These are phyloP conservation scores for Periglandula ipomoeae DNA, from an alignment of 2,329 filamentous ascomycete genomes.

Conservation along the genomic window DNA sequence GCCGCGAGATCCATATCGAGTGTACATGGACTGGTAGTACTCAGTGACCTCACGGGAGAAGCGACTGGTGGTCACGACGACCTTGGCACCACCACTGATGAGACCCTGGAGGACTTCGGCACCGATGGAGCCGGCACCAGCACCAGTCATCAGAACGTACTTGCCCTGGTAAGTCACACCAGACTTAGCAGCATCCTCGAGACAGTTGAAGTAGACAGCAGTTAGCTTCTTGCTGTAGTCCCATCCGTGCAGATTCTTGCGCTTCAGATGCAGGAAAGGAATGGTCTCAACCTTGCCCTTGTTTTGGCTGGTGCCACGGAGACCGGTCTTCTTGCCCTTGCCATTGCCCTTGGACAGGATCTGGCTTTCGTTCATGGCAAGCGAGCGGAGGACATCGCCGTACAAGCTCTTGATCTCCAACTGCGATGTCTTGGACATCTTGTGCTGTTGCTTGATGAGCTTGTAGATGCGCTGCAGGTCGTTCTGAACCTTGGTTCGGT, in stretches of 20 bases:
- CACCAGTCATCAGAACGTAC: conserved; percentile 96
- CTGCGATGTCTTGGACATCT: conserved; percentile 91
- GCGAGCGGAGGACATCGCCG: conserved; percentile 83
- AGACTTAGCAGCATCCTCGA: conserved; percentile 78
- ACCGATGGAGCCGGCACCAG: conserved; percentile 93
- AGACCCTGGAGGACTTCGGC: conserved; percentile 93
- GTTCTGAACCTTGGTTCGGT: conserved; percentile 95
- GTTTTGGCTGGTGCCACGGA: conserved; percentile 45
- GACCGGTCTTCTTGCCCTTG: conserved; percentile 47
- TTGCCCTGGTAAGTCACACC: conserved; percentile 92
- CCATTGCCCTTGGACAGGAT: conserved; percentile 84
- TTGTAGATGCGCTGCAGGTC: conserved; percentile 94
- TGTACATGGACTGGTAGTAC: conserved; percentile 99
- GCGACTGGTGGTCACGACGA: conserved; percentile 90
- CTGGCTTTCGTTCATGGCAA: conserved; percentile 97
- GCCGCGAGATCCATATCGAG: conserved; percentile 82
- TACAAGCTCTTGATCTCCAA: conserved; percentile 95
- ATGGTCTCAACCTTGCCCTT: conserved; percentile 97
- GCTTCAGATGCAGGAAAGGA: conserved; percentile 94
- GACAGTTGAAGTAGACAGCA: conserved; percentile 79
- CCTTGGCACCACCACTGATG: conserved; percentile 93
- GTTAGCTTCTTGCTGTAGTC: conserved; percentile 99
- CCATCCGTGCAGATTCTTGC: conserved; percentile 89
- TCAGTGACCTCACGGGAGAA: conserved; percentile 97
- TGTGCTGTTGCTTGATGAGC: conserved; percentile 96